A percentile compares a stretch with the other conserved stretches of the same genome.
These are phyloP conservation scores for Solanum pinnatisectum DNA, from an alignment of 257 asterid species.

Conservation along the genomic window DNA sequence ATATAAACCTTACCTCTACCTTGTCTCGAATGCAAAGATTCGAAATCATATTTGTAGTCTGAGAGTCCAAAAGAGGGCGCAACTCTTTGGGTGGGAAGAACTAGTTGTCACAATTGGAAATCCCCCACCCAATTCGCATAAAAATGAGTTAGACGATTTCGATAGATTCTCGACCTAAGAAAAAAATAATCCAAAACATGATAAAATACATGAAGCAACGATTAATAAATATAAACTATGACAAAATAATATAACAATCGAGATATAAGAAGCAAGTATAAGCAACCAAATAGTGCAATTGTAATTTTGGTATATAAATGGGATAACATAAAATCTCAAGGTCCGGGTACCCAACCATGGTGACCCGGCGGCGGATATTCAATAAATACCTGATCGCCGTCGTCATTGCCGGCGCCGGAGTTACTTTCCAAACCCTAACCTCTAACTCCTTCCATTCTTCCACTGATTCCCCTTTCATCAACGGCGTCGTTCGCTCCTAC, in stretches of 20 bases:
- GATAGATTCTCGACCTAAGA: too few species aligned
- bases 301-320: background rate
- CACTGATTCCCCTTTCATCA: constrained; percentile 27
- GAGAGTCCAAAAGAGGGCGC: too few species aligned
- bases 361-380: background rate
- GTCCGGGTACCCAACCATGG: background rate
- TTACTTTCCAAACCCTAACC: constrained; percentile 23
- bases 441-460: constrained; percentile 3
- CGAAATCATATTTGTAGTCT: too few species aligned
- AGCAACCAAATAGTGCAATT: background rate
- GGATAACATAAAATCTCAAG: background rate
- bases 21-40: too few species aligned
- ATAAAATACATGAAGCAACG: too few species aligned
- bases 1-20: too few species aligned
- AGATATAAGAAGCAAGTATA: too few species aligned
- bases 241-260: too few species aligned
- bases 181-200: too few species aligned
- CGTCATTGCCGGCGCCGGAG: constrained; percentile 52
- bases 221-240: too few species aligned
- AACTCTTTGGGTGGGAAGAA: too few species aligned
- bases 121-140: background rate
- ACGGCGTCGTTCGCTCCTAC: constrained; percentile 75
- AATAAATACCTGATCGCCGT: constrained; percentile 32
- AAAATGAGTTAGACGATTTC: background rate
- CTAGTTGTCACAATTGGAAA: too few species aligned